Percentiles rank a stretch among this genome's conserved stretches.
Evolutionary conservation across 1,139 yeast species (phyloP).

Genomic region (Debaryomyces sp.): DNA sequence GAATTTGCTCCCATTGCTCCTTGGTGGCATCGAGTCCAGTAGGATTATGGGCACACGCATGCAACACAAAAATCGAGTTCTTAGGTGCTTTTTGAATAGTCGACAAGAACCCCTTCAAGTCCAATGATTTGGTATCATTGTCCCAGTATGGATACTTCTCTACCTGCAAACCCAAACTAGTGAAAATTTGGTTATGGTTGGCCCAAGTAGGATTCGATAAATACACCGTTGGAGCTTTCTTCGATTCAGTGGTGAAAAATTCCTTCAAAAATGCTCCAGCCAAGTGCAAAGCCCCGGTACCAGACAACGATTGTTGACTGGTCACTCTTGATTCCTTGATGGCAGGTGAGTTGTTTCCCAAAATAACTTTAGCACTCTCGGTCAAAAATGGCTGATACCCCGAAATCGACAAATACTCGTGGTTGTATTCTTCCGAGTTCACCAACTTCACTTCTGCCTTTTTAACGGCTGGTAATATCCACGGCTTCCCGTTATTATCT

Average conservation of each 20-base stretch:
- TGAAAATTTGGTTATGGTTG: conserved; percentile 84
- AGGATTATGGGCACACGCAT: conserved; percentile 56
- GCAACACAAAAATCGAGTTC: conserved; percentile 70
- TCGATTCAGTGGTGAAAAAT: conserved; percentile 48
- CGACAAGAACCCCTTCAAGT: conserved; percentile 65
- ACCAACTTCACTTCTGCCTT: conserved; percentile 64
- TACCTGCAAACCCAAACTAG: conserved; percentile 63
- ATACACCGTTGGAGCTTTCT: conserved; percentile 57
- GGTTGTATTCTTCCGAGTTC: conserved; percentile 67
- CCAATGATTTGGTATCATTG: conserved; percentile 59
- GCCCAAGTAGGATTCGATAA: conserved; percentile 96
- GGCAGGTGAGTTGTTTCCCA: conserved; percentile 68
- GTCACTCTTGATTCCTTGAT: conserved; percentile 58
- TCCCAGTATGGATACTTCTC: conserved; percentile 81
- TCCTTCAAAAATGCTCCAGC: conserved; percentile 74
- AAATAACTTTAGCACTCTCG: conserved; percentile 77
- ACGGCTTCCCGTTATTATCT: conserved; percentile 90
- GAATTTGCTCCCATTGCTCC: conserved; percentile 43
- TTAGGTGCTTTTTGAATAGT: conserved; percentile 72
- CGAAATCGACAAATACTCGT: conserved; percentile 85
- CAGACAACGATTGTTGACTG: conserved; percentile 86
- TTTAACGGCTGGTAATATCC: conserved; percentile 86
- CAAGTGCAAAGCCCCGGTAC: conserved; percentile 94
- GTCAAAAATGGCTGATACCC: conserved; percentile 73
- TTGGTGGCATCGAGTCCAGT: conserved; percentile 53